Base-by-base conservation (phyloP, 2,329 filamentous ascomycete species). In the Trematosphaeria pertusa region DNA sequence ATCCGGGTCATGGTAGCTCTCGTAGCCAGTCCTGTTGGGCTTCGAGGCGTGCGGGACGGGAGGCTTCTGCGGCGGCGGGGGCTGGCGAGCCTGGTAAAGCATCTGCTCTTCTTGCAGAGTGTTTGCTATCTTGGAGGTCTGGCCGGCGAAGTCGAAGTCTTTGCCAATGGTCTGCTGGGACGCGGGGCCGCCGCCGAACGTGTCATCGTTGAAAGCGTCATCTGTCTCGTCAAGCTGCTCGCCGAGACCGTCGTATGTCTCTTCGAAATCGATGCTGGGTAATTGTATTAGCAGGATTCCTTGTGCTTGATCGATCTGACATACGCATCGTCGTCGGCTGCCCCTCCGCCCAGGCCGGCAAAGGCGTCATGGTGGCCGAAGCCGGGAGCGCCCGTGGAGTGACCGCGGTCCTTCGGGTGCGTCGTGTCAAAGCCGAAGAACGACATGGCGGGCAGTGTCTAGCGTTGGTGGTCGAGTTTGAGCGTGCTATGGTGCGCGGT, bases 101-200 rank as follows among this genome's bases (percentile, higher is more conserved):
- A 91, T 79, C 67, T 96, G 89, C 75, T 97, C 94, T 73, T 97
- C 91, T 56, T 91, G 88, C 60, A 99, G 88, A 26, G 88, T 91
- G 74, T 87, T 82, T 15, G 91, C 82, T 31, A 96, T 89, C 73
- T 92, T 86, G 47, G 92, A 92, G 5, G 94, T 99, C 65, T 89
- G 87, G 31, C 92, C 92, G 57, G 95, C 96, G 75, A 97, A 99
- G 72, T 99, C 94, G 64, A 97, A 97, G 73, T 99, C 93, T 70
- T 89, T 95, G 67, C 92, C 92, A 48, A 94, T 84, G 9, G 78
- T 63, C 58, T 80, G 72, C 61, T 75, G 70, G 24, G 73, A 74
- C 41, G 71, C 78, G 21, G 78, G 75, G 26, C 72, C 75, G 46
- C 72, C 74, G 47, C 78, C 81, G 46, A 99, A 99, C 2, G 94